Percentiles rank a stretch among this genome's conserved stretches.
Conservation (phyloP, 192 early-diverging fungal species). For the Cetraspora pellucida region DNA sequence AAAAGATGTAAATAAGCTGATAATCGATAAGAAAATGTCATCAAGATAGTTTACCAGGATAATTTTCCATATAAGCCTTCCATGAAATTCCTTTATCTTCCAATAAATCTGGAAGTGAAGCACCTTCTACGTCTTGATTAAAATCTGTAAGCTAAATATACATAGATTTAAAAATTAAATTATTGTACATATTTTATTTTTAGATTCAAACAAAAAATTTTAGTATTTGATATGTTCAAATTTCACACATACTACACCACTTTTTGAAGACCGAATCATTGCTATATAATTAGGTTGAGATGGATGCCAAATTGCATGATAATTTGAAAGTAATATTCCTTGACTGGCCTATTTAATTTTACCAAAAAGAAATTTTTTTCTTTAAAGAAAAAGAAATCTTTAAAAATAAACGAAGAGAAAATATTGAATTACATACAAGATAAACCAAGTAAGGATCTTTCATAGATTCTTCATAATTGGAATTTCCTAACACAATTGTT, state of each 20-base stretch:
- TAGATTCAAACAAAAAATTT: not conserved
- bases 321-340: conserved; percentile 61
- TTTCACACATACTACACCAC: conserved; percentile 2
- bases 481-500: conserved; percentile 1
- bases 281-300: conserved; percentile 79
- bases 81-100: conserved; percentile 60
- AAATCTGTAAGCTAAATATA: conserved; percentile 16
- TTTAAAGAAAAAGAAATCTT: not conserved
- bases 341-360: conserved; percentile 24
- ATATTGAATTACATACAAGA: conserved; percentile 2
- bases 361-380: not conserved
- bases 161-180: not conserved
- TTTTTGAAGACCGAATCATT: conserved; percentile 41
- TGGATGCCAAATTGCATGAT: conserved; percentile 58
- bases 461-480: conserved; percentile 8
- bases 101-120: conserved; percentile 52
- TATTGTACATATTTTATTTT: not conserved
- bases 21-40: conserved; percentile 40
- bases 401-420: not conserved
- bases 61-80: conserved; percentile 66
- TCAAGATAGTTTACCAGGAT: conserved; percentile 51
- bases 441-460: conserved; percentile 8
- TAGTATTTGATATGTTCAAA: too few species aligned
- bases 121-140: conserved; percentile 1
- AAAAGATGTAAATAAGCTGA: too few species aligned